These are phyloP conservation scores for Phytophthora cryptogea DNA, from an alignment of 352 stramenopile species.

Conservation along the genomic window DNA sequence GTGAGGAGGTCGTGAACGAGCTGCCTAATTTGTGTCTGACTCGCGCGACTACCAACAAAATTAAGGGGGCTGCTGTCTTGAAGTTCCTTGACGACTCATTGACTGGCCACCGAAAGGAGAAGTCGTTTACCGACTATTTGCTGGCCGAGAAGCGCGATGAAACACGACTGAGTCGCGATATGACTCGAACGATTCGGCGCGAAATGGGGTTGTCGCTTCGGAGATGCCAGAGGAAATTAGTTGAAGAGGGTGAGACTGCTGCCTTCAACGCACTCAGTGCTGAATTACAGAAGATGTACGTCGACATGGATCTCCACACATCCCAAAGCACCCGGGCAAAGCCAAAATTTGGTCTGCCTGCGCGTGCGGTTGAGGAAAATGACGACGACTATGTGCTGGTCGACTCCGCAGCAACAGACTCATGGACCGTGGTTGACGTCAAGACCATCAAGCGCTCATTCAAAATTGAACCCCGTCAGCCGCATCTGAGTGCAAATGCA, in stretches of 20 bases:
- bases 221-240: constrained; percentile 32
- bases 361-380: not conserved
- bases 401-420: constrained; percentile 13
- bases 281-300: constrained; percentile 41
- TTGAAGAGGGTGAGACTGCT: constrained; percentile 27
- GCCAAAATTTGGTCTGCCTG: not conserved
- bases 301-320: constrained; percentile 40
- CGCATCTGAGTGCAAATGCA: constrained; percentile 19
- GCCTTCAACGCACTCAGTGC: constrained; percentile 27
- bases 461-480: constrained; percentile 5
- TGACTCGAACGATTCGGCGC: constrained; percentile 31
- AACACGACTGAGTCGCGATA: constrained; percentile 26
- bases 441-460: constrained; percentile 13
- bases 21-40: constrained; percentile 50
- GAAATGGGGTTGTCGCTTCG: constrained; percentile 42
- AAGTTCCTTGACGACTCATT: constrained; percentile 48
- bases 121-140: constrained; percentile 40
- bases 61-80: constrained; percentile 44
- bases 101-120: constrained; percentile 33
- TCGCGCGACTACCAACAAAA: constrained; percentile 44
- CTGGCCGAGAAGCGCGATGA: constrained; percentile 32
- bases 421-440: constrained; percentile 21
- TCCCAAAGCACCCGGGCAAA: constrained; percentile 9
- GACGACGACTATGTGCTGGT: constrained; percentile 27
- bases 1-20: constrained; percentile 38